Percentiles rank a stretch among this genome's conserved stretches.
phyloP scores from a whole-genome alignment of 2,329 filamentous ascomycete species.

The Talaromyces amestolkiae region DNA sequence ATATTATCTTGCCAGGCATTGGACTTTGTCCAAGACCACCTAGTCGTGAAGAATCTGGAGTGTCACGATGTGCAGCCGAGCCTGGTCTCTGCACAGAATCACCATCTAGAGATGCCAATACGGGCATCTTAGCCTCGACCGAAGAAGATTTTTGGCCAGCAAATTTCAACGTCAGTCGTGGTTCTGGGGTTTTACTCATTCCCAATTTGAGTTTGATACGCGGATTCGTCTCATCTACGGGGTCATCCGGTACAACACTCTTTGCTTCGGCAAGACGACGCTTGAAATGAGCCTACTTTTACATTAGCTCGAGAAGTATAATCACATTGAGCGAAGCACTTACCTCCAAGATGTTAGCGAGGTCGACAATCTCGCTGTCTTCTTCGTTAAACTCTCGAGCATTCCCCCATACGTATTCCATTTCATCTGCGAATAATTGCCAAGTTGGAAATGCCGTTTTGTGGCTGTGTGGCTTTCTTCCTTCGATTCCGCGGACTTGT shows the following conservation, averaged over 20 bases:
- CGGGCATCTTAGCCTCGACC: conserved; percentile 39
- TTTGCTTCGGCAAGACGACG: conserved; percentile 69
- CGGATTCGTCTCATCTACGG: conserved; percentile 52
- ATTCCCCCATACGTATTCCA: conserved; percentile 81
- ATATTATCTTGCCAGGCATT: conserved; percentile 6
- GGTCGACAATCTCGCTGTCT: conserved; percentile 74
- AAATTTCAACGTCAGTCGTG: conserved; percentile 70
- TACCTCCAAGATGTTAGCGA: conserved; percentile 79
- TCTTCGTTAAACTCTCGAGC: conserved; percentile 90
- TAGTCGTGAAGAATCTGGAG: conserved; percentile 10
- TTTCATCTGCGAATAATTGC: conserved; percentile 75
- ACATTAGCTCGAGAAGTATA: conserved; percentile 20
- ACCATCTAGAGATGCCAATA: conserved; percentile 54
- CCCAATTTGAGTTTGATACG: conserved; percentile 79
- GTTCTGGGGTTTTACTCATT: conserved; percentile 38
- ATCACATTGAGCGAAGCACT: conserved; percentile 21
- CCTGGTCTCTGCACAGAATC: conserved; percentile 54
- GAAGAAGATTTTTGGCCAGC: conserved; percentile 55
- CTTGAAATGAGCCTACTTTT: conserved; percentile 63
- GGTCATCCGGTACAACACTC: conserved; percentile 62
- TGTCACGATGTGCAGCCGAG: conserved; percentile 9
- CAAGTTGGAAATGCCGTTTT: conserved; percentile 75
- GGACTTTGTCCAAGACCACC: conserved; percentile 18
- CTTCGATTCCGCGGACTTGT: conserved; percentile 69
- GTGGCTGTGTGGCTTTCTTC: conserved; percentile 60